Percentiles rank a stretch among this genome's conserved stretches.
Conservation (phyloP, 768 basidiomycete species). For the Suillus subluteus region DNA sequence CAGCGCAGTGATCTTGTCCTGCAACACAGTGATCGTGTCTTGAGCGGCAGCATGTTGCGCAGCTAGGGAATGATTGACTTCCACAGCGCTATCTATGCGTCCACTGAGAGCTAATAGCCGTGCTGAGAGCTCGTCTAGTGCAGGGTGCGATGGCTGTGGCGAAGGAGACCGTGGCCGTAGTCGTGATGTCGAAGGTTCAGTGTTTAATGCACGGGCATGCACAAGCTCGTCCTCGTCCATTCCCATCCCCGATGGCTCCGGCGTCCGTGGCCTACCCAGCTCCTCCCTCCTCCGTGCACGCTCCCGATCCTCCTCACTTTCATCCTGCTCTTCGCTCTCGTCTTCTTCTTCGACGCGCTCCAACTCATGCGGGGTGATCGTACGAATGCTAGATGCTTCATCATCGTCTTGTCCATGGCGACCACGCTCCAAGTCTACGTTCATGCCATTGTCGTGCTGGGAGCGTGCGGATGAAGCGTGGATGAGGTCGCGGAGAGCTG, state of each 20-base stretch:
- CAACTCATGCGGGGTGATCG: constrained; percentile 68
- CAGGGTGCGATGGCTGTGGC: constrained; percentile 33
- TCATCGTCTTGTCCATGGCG: constrained; percentile 56
- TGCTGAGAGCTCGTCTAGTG: constrained; percentile 60
- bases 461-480: constrained; percentile 43
- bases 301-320: constrained; percentile 52
- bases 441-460: constrained; percentile 19
- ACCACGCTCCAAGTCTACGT: constrained; percentile 17
- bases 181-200: constrained; percentile 27
- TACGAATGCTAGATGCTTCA: constrained; percentile 72
- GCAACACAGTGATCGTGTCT: constrained; percentile 67
- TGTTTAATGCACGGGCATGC: constrained; percentile 25
- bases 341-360: constrained; percentile 79
- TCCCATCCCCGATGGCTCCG: constrained; percentile 72
- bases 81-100: constrained; percentile 78
- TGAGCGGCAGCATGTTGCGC: constrained; percentile 80
- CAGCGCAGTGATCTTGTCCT: constrained; percentile 68
- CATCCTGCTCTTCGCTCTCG: constrained; percentile 52
- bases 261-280: constrained; percentile 75
- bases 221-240: constrained; percentile 44
- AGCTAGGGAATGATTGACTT: constrained; percentile 73
- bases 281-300: constrained; percentile 50
- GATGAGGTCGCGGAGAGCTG: constrained; percentile 70
- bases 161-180: constrained; percentile 21
- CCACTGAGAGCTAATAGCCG: constrained; percentile 64